phyloP scores from a whole-genome alignment of 2,329 filamentous ascomycete genomes.

The Arthrobotrys entomopaga region DNA sequence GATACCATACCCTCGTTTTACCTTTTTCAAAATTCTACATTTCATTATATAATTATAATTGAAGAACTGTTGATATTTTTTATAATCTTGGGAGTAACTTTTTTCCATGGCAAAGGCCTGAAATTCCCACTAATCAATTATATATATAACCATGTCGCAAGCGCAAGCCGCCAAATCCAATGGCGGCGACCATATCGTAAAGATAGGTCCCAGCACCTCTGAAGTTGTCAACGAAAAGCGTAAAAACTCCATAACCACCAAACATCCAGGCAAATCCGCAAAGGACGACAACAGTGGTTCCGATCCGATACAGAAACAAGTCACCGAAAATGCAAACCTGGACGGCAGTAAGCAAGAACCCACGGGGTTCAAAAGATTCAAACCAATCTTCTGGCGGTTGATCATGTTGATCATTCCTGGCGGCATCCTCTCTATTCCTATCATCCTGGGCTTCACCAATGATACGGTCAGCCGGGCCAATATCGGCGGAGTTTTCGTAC shows the following conservation, averaged over 20 bases:
- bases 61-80: neutral
- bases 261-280: neutral
- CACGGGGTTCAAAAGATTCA: neutral
- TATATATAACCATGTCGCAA: neutral
- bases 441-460: slow-evolving; percentile 65
- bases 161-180: slow-evolving; percentile 8
- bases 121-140: neutral
- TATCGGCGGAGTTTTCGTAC: slow-evolving; percentile 64
- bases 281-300: neutral
- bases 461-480: slow-evolving; percentile 56
- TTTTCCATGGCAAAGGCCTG: neutral
- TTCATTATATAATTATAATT: neutral
- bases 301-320: slow-evolving; percentile 6
- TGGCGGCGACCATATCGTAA: slow-evolving; percentile 30
- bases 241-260: neutral
- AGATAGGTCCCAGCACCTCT: slow-evolving; percentile 2
- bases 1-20: neutral
- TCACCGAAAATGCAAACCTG: slow-evolving; percentile 6
- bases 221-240: slow-evolving; percentile 7
- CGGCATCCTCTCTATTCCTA: slow-evolving; percentile 68
- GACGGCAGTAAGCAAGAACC: slow-evolving; percentile 8
- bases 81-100: neutral
- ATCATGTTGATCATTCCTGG: slow-evolving; percentile 9
- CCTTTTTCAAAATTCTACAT: neutral
- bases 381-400: slow-evolving; percentile 7